phyloP scores from a whole-genome alignment of 305 asterid genomes.

The Solanum hybrid region DNA sequence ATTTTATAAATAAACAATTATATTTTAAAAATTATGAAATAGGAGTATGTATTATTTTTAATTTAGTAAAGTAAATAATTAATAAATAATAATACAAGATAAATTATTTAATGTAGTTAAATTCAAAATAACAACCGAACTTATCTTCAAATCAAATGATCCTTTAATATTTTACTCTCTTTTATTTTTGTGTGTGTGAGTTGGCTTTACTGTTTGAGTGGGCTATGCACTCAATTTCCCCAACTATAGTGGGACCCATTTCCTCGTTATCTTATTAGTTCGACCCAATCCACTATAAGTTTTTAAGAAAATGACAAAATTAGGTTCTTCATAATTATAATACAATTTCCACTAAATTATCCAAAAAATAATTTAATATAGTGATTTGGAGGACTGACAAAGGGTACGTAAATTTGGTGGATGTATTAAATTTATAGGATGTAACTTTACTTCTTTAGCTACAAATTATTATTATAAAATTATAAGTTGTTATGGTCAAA shows the following conservation, averaged over 20 bases:
- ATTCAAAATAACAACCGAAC: not conserved
- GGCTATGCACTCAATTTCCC: not conserved
- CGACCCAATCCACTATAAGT: not conserved
- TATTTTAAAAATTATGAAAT: too few species aligned
- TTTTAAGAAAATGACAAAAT: not conserved
- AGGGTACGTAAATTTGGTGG: not conserved
- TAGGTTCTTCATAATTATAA: conserved; percentile 4
- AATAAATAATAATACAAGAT: not conserved
- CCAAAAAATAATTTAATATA: not conserved
- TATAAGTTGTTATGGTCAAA: not conserved
- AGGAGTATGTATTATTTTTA: too few species aligned
- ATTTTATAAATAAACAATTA: not conserved
- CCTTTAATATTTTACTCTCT: not conserved
- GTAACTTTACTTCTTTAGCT: not conserved
- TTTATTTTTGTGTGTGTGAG: not conserved
- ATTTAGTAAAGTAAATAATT: too few species aligned
- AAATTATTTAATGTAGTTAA: not conserved
- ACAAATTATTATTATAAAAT: not conserved
- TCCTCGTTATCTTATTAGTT: not conserved
- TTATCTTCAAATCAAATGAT: not conserved
- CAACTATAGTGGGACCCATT: not conserved
- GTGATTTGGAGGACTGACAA: not conserved
- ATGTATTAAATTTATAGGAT: not conserved
- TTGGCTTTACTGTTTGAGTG: not conserved
- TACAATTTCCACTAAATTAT: not conserved